Evolutionary conservation across 2,329 filamentous ascomycete genomes (phyloP), one percentile per base, ranked within the genome.

Genomic region (Epichloe aotearoae): DNA sequence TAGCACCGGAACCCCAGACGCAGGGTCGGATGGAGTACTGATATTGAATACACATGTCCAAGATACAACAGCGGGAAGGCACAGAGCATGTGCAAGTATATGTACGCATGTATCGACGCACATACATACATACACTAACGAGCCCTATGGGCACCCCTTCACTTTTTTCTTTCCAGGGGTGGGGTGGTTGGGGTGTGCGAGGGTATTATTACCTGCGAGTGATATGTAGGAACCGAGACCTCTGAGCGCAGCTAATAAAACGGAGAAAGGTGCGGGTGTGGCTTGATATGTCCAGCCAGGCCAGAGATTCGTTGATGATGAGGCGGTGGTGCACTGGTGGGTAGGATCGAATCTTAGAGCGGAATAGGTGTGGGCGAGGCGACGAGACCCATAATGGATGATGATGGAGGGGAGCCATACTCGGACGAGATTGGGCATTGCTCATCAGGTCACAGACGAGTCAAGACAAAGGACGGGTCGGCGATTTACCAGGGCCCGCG

Each of bases 341-440:
- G 55, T 52, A 41, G 54, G 49, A 54, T 57, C 49, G 52, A 55
- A 51, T 50, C 52, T 53, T 41, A 30, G 50, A 55, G 51, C 38
- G 48, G 52, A 26, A 52, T 33, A 43, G 47, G 23, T 49, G 50
- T 51, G 39, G 30, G 41, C 46, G 39, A 47, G 39, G 37, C 49
- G 30, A 48, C 23, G 43, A 48, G 43, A 41, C 23, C 43, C 41
- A 26, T 47, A 46, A 50, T 41, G 50, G 45, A 38, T 39, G 20
- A 38, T 39, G 14, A 41, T n/a, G 47, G 37, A 37, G 38, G 40
- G 38, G 36, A 41, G 50, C 42, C 34, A 43, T 46, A 42, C 49
- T 46, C 52, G 46, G 49, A 53, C 52, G 37, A 53, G 49, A 49
- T 47, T 51, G 47, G 50, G 44, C 47, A 46, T 47, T 43, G 50